Evolutionary conservation across 2,329 filamentous ascomycete species (phyloP), one percentile per base, ranked within the genome.

Genomic region (Macroventuria anomochaeta): DNA sequence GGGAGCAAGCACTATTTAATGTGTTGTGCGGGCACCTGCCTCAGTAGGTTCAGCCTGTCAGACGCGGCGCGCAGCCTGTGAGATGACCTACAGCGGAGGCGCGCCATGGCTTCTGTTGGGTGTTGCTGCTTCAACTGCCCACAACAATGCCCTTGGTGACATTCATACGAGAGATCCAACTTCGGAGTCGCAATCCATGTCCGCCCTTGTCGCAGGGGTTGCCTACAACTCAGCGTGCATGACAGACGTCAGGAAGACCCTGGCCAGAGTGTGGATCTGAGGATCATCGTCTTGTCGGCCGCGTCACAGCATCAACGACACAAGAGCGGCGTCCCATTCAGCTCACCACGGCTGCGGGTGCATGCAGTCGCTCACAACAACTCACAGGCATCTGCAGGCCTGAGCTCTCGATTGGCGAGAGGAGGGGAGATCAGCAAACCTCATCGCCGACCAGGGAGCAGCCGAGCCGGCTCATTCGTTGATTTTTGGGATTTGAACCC

Each of bases 341-440:
- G 58, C 57, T 60, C 54, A 59, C 59, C 62, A 62, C 55, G 44
- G 11, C 39, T 42, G 44, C 50, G 52, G 43, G 46, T 32, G 32
- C 50, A 48, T 54, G 54, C 47, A 54, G 37, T 46, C 38, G 39
- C 31, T 42, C 25, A 10, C 39, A 13, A 34, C 39, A 34, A 17
- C 21, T 37, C 33, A 46, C 23, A 38, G 20, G 10, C 15, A 28
- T 21, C 11, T 44, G 44, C 46, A 25, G 39, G 54, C 28, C 54
- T 54, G 32, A 55, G 61, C 62, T 59, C 42, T 58, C 61, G 64
- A 65, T 65, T 65, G 55, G 59, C 59, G 63, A 65, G 44, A 54
- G 26, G 37, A 34, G 37, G 39, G 40, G 59, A 58, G 54, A 54
- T 46, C 43, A 41, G 17, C 34, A 31, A 46, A 43, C 13, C 38